Conservation (phyloP, 345 rosid species). For the Aegle marmelos region DNA sequence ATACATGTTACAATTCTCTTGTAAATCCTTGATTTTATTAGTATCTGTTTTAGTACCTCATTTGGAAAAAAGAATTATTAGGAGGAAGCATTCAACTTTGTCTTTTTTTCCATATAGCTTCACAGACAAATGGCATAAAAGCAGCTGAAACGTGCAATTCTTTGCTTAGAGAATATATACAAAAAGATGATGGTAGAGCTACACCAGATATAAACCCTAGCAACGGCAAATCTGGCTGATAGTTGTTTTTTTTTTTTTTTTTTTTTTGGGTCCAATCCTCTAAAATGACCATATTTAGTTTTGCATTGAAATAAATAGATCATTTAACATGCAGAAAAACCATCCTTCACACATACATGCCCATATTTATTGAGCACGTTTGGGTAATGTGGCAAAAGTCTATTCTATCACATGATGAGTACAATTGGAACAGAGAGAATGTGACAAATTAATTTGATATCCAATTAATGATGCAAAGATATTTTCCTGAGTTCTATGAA, state of each 20-base stretch:
- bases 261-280: no score
- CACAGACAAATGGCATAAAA: neutral
- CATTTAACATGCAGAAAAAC: neutral
- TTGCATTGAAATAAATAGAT: neutral
- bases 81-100: neutral
- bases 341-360: neutral
- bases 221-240: neutral
- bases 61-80: neutral
- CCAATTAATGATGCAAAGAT: neutral
- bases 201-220: neutral
- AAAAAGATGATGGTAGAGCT: neutral
- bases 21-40: neutral
- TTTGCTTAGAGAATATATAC: neutral
- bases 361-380: neutral
- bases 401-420: neutral
- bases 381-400: neutral
- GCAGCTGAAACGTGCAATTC: neutral
- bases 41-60: neutral
- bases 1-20: neutral
- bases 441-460: neutral
- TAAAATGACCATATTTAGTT: neutral
- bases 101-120: neutral
- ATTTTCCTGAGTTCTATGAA: neutral
- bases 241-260: neutral
- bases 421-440: neutral